These are phyloP conservation scores for Schizothecium vesticola DNA, from an alignment of 495 filamentous ascomycete genomes.

Conservation along the genomic window DNA sequence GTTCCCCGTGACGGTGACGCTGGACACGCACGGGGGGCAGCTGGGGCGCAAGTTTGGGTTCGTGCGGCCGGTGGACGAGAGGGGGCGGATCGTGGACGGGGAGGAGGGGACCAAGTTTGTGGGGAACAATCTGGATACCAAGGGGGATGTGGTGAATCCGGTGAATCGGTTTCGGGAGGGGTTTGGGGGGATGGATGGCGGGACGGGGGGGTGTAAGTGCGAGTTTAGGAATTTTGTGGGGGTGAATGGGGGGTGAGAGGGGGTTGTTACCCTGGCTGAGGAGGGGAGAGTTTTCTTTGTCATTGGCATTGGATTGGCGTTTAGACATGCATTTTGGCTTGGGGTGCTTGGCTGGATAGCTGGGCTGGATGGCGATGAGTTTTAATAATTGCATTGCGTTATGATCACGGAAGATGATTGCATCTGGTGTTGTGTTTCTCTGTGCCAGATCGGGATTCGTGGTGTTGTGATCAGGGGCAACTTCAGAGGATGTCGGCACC, in stretches of 20 bases:
- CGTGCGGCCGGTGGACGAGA: conserved; percentile 57
- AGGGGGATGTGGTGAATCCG: conserved; percentile 59
- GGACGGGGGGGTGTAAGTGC: conserved; percentile 68
- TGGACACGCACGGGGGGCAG: conserved; percentile 75
- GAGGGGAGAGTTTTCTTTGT: conserved; percentile 11
- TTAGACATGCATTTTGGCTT: background rate
- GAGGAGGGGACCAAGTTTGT: conserved; percentile 45
- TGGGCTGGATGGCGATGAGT: background rate
- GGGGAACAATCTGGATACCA: conserved; percentile 51
- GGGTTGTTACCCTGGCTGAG: background rate
- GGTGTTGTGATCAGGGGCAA: background rate
- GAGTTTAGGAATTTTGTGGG: conserved; percentile 63
- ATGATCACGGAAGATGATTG: background rate
- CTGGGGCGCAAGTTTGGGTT: conserved; percentile 61
- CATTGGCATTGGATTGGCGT: background rate
- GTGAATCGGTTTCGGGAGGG: conserved; percentile 27
- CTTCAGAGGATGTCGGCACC: background rate
- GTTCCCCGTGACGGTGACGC: conserved; percentile 73
- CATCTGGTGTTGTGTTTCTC: background rate
- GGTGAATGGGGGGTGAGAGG: conserved; percentile 14
- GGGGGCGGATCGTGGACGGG: conserved; percentile 46
- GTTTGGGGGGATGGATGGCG: conserved; percentile 61
- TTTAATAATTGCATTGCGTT: background rate
- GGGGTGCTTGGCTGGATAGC: background rate
- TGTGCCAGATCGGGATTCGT: background rate